These are phyloP conservation scores for Stagonosporopsis tanaceti DNA, from an alignment of 2,329 filamentous ascomycete species.

Conservation along the genomic window DNA sequence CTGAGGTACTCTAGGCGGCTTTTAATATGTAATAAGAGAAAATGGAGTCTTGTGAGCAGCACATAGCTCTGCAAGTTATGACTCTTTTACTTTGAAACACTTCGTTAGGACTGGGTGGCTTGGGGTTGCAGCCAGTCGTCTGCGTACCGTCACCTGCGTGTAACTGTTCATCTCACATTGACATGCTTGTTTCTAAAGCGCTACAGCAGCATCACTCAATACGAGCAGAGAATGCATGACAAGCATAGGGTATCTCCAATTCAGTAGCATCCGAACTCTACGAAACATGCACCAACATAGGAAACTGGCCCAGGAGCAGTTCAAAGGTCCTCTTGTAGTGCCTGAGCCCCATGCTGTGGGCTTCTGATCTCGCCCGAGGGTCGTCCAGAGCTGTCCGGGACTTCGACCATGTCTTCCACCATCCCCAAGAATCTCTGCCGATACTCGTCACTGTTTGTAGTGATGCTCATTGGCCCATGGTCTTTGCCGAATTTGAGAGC, in stretches of 20 bases:
- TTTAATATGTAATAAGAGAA: no score
- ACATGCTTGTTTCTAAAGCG: background rate
- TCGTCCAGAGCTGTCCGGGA: conserved; percentile 42
- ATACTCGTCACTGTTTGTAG: conserved; percentile 73
- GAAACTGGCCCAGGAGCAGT: background rate
- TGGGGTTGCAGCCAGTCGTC: no score
- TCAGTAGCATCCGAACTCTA: background rate
- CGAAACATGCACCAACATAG: background rate
- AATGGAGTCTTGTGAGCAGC: no score
- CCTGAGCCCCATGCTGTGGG: conserved; percentile 20
- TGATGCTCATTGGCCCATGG: conserved; percentile 78
- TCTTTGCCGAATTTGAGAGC: conserved; percentile 59
- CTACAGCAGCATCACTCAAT: background rate
- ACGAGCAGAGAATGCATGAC: background rate
- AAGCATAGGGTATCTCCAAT: conserved; percentile 7
- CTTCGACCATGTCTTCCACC: conserved; percentile 53
- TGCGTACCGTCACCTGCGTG: background rate
- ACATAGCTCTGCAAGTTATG: no score
- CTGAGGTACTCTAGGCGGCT: no score
- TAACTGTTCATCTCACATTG: background rate
- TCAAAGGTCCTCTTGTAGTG: conserved; percentile 10
- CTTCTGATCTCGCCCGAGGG: conserved; percentile 42
- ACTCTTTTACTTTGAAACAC: no score
- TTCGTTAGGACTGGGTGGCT: no score
- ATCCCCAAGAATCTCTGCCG: conserved; percentile 63